Percentiles rank a stretch among this genome's conserved stretches.
Evolutionary conservation across 768 basidiomycete genomes (phyloP).

Genomic region (Hydnomerulius pinastri): DNA sequence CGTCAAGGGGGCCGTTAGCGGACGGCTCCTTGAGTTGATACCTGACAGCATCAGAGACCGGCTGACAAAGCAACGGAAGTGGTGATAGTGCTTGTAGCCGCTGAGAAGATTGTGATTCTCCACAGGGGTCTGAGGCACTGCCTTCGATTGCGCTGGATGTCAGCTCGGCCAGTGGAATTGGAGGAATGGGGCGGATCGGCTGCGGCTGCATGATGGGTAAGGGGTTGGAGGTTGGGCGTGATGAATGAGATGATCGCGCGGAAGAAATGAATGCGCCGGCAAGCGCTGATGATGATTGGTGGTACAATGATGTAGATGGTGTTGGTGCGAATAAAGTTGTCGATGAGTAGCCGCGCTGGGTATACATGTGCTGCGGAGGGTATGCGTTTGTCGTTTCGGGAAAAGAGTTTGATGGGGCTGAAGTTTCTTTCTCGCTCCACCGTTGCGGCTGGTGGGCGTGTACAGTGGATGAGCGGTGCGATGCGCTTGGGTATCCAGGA

Average conservation of each 20-base stretch:
- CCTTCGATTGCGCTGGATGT: constrained; percentile 21
- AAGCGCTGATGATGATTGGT: constrained; percentile 27
- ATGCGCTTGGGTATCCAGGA: constrained; percentile 29
- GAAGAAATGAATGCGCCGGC: constrained; percentile 27
- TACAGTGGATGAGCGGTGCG: constrained; percentile 16
- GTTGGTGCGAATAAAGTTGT: constrained; percentile 20
- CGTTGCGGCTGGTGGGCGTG: constrained; percentile 13
- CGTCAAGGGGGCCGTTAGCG: constrained; percentile 3
- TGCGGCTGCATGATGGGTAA: constrained; percentile 35
- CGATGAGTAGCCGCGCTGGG: constrained; percentile 22
- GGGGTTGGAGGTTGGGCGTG: constrained; percentile 14
- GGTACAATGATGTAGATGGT: constrained; percentile 19
- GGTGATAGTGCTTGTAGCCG: constrained; percentile 23
- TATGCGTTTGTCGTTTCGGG: constrained; percentile 13
- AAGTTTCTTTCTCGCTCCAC: constrained; percentile 18
- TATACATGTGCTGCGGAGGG: constrained; percentile 22
- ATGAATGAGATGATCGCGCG: constrained; percentile 11
- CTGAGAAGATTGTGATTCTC: constrained; percentile 1
- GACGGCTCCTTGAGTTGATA: constrained; percentile 27
- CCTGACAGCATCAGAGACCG: constrained; percentile 32
- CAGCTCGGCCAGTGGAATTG: constrained; percentile 32
- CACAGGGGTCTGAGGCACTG: neutral
- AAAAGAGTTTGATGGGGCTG: constrained; percentile 3
- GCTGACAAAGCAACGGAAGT: constrained; percentile 35
- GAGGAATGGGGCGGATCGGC: constrained; percentile 36